These are phyloP conservation scores for Bolboschoenus planiculmis DNA, from an alignment of 176 grass and related monocot species.

Conservation along the genomic window DNA sequence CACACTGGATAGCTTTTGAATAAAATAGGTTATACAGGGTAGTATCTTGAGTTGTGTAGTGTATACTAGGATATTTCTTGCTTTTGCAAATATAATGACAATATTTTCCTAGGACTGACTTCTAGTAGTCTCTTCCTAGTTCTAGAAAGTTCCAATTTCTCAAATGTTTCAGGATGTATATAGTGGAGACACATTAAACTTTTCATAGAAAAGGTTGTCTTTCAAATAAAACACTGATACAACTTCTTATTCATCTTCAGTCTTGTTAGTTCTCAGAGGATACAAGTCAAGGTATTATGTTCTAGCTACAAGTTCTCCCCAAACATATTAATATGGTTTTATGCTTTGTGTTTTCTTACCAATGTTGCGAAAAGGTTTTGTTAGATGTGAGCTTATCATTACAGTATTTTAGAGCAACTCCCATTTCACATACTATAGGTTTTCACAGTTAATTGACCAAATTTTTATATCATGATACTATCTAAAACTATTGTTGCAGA, in stretches of 20 bases:
- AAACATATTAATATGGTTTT: background rate
- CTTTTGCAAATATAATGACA: background rate
- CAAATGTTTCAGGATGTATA: too few relatives aligned
- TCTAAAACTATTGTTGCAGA: constrained; percentile 33
- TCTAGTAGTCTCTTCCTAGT: too few relatives aligned
- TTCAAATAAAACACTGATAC: background rate
- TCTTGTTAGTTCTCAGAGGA: background rate
- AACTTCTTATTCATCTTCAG: background rate
- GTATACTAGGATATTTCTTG: background rate
- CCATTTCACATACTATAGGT: background rate
- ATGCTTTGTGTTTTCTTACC: background rate
- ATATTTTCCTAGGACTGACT: too few relatives aligned
- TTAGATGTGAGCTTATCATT: background rate
- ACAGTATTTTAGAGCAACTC: background rate
- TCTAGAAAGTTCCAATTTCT: too few relatives aligned
- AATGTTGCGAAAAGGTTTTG: background rate
- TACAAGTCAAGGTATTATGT: background rate
- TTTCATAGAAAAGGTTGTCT: background rate
- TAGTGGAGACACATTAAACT: background rate
- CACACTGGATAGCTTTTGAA: background rate
- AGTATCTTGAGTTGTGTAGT: background rate
- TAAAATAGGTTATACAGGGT: background rate
- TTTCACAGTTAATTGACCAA: background rate
- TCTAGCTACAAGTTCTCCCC: background rate
- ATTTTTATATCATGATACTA: background rate